These are phyloP conservation scores for Emydomyces testavorans DNA, from an alignment of 2,329 filamentous ascomycete genomes.

Conservation along the genomic window DNA sequence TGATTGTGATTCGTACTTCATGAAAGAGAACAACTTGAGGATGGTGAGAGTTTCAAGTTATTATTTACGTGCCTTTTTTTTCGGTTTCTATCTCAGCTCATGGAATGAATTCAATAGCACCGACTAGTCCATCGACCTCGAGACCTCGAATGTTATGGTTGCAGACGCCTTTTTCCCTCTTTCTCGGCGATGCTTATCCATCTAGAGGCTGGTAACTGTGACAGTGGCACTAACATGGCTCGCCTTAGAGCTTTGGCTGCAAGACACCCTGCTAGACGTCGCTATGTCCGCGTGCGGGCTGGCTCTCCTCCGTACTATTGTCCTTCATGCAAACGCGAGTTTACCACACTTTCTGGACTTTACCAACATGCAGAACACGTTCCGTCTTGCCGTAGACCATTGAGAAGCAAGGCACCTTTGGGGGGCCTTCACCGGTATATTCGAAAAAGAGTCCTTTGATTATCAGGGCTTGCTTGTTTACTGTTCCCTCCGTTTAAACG, in stretches of 20 bases:
- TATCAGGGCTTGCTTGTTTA: background rate
- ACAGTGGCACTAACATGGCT: slow-evolving; percentile 9
- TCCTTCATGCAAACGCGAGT: slow-evolving; percentile 15
- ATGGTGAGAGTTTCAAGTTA: slow-evolving; percentile 13
- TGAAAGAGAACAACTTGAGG: slow-evolving; percentile 16
- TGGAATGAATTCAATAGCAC: slow-evolving; percentile 14
- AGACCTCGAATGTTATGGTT: slow-evolving; percentile 17
- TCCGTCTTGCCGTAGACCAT: background rate
- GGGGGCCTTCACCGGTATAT: slow-evolving; percentile 2
- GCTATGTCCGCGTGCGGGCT: background rate
- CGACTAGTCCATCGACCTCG: slow-evolving; percentile 15
- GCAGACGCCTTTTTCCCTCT: slow-evolving; percentile 16
- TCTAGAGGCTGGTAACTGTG: slow-evolving; percentile 20
- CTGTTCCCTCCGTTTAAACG: background rate
- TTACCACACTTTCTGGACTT: slow-evolving; percentile 15
- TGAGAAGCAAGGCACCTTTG: background rate
- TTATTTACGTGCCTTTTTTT: background rate
- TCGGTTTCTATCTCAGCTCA: background rate
- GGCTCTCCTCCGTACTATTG: slow-evolving; percentile 14
- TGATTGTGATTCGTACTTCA: slow-evolving; percentile 13
- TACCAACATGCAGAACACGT: slow-evolving; percentile 19
- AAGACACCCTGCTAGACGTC: background rate
- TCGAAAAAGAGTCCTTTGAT: background rate
- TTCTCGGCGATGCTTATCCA: slow-evolving; percentile 21
- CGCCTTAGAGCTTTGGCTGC: slow-evolving; percentile 2